Conservation (phyloP, 106 monocot species). For the Cymbidium sinense region DNA sequence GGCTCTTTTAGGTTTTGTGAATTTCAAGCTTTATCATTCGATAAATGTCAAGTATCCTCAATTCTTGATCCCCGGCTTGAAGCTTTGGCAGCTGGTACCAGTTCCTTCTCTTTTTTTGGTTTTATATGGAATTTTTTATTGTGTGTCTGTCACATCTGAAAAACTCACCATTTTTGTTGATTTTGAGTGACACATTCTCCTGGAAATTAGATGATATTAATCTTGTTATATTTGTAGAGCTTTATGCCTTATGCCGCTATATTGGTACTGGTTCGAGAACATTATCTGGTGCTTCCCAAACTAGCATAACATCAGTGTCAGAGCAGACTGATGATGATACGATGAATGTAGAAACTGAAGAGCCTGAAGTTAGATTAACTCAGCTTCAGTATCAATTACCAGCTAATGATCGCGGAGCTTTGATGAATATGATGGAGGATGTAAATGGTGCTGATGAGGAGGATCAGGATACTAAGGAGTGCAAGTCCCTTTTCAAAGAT, state of each 20-base stretch:
- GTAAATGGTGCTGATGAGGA: constrained; percentile 46
- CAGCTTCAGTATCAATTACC: constrained; percentile 80
- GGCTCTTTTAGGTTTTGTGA: constrained; percentile 90
- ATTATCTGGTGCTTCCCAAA: constrained; percentile 21
- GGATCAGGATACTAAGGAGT: constrained; percentile 72
- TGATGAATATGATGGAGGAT: constrained; percentile 88
- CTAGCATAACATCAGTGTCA: constrained; percentile 12
- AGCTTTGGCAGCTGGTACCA: constrained; percentile 89
- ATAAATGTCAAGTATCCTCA: constrained; percentile 86
- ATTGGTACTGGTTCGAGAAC: constrained; percentile 43
- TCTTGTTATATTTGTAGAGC: constrained; percentile 38
- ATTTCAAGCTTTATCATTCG: constrained; percentile 94
- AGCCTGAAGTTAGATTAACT: constrained; percentile 62
- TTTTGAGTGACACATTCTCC: neutral
- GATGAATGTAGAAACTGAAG: constrained; percentile 13
- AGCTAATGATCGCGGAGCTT: constrained; percentile 70
- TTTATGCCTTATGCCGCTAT: constrained; percentile 75
- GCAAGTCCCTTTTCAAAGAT: constrained; percentile 79
- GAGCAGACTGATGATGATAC: constrained; percentile 21
- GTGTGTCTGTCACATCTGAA: neutral
- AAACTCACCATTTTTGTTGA: neutral
- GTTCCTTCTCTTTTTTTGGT: constrained; percentile 5
- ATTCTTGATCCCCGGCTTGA: constrained; percentile 83
- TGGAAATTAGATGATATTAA: neutral
- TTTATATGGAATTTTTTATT: neutral